Base-by-base conservation (phyloP, 2,329 filamentous ascomycete genomes). In the Zelopaecilomyces penicillatus region DNA sequence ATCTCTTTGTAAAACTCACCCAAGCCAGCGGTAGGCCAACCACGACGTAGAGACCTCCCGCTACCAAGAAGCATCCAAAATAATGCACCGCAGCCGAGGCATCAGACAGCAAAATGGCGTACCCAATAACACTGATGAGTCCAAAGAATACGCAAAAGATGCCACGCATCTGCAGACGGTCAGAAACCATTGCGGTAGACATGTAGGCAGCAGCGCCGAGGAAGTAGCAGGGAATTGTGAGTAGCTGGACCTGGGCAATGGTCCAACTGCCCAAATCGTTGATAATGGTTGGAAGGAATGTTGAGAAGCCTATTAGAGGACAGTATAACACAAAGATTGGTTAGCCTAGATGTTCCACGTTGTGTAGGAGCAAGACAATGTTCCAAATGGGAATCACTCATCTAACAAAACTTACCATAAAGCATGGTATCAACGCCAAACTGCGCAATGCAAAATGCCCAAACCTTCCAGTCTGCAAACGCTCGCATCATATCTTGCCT, bases 221-320 rank as follows among this genome's bases (percentile, higher is more conserved):
- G 5, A 79, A 78, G 59, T 90, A 90, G 62, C 83, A 87, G 0
- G 86, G 86, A 39, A 91, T 84, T 0, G 86, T 90, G 31, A 90
- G 73, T 30, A 86, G 77, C 60, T 90, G 85, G 5, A 87, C 77
- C 56, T 85, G 71, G 0, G 83, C 76, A 0, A 69, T 68, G 0
- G 76, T 71, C 69, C 83, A 87, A 8, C 54, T 48, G 3, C 83
- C 82, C 42, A 90, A 75, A 4, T 75, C 80, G 36, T 77, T 70
- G 60, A 91, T 87, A 52, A 91, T 90, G 4, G 84, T 88, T 0
- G 86, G 86, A 37, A 91, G 65, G 57, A 90, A 90, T 0, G 83
- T 88, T 41, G 80, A 83, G 61, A 81, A 89, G 4, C 85, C 83
- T 73, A 27, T 5, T 29, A 4, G 33, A 3, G 3, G 26, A 11